phyloP scores from a whole-genome alignment of 1,139 yeast genomes.

The Yamadazyma mexicana region DNA sequence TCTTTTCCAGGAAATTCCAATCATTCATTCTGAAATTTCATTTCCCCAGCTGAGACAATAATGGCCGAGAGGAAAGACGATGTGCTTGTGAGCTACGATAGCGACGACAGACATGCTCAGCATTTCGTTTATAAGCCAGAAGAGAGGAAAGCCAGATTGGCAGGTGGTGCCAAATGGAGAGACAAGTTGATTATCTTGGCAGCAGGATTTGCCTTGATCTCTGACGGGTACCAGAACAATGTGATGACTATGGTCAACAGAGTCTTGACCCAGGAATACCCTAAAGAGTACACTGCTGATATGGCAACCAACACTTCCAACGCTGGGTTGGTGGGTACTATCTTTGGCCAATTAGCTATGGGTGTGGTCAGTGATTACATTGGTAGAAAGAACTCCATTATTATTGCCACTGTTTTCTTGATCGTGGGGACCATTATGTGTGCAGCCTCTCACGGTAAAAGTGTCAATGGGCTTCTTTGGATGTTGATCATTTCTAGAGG shows the following conservation, averaged over 20 bases:
- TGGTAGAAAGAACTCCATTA: conserved; percentile 49
- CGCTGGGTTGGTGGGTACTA: conserved; percentile 50
- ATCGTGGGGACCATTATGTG: conserved; percentile 46
- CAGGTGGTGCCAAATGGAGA: conserved; percentile 25
- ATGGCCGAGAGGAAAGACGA: background rate
- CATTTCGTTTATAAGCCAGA: conserved; percentile 36
- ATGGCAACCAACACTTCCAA: conserved; percentile 51
- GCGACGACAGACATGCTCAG: background rate
- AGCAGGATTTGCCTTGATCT: conserved; percentile 52
- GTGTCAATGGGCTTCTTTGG: conserved; percentile 58
- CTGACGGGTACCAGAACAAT: conserved; percentile 55
- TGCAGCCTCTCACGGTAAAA: conserved; percentile 49
- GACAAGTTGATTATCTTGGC: conserved; percentile 41
- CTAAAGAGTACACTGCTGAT: conserved; percentile 30
- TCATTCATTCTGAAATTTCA: background rate
- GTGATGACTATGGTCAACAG: conserved; percentile 49
- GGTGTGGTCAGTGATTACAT: conserved; percentile 48
- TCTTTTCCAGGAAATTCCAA: background rate
- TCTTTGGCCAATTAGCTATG: conserved; percentile 48
- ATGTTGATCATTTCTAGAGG: conserved; percentile 70
- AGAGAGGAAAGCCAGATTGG: conserved; percentile 31
- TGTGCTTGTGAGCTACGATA: background rate
- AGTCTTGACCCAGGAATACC: conserved; percentile 32
- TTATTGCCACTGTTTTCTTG: conserved; percentile 44
- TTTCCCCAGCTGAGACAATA: no score